Evolutionary conservation across 495 filamentous ascomycete genomes (phyloP), one percentile per base, ranked within the genome.

Genomic region (Echria macrotheca): DNA sequence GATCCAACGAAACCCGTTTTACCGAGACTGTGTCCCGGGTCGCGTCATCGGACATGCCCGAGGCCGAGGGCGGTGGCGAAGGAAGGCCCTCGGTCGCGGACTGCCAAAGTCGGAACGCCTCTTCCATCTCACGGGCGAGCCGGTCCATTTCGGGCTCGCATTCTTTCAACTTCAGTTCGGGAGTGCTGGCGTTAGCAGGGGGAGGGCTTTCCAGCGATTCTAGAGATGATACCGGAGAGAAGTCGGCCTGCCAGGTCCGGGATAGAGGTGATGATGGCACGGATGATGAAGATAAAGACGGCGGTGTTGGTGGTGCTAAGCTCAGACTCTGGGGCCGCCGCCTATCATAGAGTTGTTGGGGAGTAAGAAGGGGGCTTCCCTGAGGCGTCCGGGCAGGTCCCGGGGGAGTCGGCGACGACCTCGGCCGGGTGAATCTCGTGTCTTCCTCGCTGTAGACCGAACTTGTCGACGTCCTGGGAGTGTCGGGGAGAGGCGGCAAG

Each of bases 391-490:
- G 55, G 21, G 50, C 43, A 14, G 38, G 24, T 7, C 19, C 14
- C 5, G 55, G 55, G 23, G 59, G 54, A 31, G 48, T 52, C 29
- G 59, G 60, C 21, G 59, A 59, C 7, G 44, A 45, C 15, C 58
- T 42, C 5, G 61, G 59, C 18, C 53, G 59, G 7, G 50, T 47
- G 25, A 55, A 47, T 33, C 24, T 48, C 12, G 44, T 44, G 29
- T 47, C 56, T 47, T 61, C 50, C 45, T 76, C 68, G 38, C 64
- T 73, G 63, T 61, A 68, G 55, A 75, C 69, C 59, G 73, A 78
- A 46, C 68, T 71, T 17, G 61, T 60, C 15, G 71, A 77, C 15
- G 74, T 72, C 48, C 68, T 63, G 15, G 70, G 69, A 14, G 68
- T 73, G 32, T 71, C 67, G 35, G 70, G 69, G 11, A 73, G 48